Percentiles rank a stretch among this genome's conserved stretches.
These are phyloP conservation scores for Actinomortierella wolfii DNA, from an alignment of 371 early-diverging fungal species.

Conservation along the genomic window DNA sequence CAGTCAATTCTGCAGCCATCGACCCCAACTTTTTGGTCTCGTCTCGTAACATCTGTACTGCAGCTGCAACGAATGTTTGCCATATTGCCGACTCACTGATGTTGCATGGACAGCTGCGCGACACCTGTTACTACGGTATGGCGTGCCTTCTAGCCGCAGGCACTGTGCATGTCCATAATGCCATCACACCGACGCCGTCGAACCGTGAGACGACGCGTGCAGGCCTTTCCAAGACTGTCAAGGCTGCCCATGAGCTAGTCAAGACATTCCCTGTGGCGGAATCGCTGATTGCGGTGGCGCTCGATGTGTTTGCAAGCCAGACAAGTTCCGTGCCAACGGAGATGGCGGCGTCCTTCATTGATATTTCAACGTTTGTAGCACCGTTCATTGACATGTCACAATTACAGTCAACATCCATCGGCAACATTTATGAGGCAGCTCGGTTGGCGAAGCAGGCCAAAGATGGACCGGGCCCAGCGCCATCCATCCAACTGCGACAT, in stretches of 20 bases:
- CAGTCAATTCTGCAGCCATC: slow-evolving; percentile 43
- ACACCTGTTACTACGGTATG: slow-evolving; percentile 46
- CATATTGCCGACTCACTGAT: slow-evolving; percentile 45
- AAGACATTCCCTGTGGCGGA: slow-evolving; percentile 47
- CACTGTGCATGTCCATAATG: slow-evolving; percentile 44
- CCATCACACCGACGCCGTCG: slow-evolving; percentile 39
- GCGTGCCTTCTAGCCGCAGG: slow-evolving; percentile 46
- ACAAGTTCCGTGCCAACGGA: slow-evolving; percentile 40
- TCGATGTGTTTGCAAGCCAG: slow-evolving; percentile 45
- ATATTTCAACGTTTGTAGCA: slow-evolving; percentile 44
- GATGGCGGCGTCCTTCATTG: slow-evolving; percentile 45
- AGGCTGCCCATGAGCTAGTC: slow-evolving; percentile 45
- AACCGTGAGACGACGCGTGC: slow-evolving; percentile 45
- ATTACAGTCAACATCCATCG: slow-evolving; percentile 36
- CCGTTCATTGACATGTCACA: slow-evolving; percentile 44
- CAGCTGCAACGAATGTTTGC: slow-evolving; percentile 45
- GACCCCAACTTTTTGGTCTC: slow-evolving; percentile 45
- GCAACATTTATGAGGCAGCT: slow-evolving; percentile 44
- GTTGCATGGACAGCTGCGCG: slow-evolving; percentile 45
- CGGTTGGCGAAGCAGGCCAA: slow-evolving; percentile 41
- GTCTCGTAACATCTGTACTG: slow-evolving; percentile 44
- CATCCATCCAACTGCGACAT: slow-evolving; percentile 43
- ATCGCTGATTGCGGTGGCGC: slow-evolving; percentile 42
- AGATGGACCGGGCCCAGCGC: slow-evolving; percentile 44
- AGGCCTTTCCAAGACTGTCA: slow-evolving; percentile 45